Conservation (phyloP, 2,329 filamentous ascomycete species). For the Nemania sp. region DNA sequence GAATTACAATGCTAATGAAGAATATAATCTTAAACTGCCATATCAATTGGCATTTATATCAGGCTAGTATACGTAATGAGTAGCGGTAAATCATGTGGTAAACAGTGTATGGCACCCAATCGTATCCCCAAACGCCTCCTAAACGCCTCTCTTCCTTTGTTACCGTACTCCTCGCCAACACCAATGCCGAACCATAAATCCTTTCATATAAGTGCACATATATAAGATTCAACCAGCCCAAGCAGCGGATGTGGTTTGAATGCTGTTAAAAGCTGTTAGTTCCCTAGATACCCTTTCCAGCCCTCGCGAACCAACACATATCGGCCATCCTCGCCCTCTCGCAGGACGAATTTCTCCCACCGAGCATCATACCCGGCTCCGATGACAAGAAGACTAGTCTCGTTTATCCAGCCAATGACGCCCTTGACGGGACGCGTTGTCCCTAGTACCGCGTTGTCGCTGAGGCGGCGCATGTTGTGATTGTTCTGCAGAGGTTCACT, state of each 20-base stretch:
- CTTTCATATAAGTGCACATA: constrained; percentile 6
- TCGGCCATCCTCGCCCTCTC: constrained; percentile 68
- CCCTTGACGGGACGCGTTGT: constrained; percentile 73
- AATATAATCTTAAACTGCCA: constrained; percentile 26
- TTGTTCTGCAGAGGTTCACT: constrained; percentile 64
- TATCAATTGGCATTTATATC: constrained; percentile 11
- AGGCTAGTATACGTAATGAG: constrained; percentile 3
- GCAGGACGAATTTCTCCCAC: constrained; percentile 85
- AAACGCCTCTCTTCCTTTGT: constrained; percentile 24
- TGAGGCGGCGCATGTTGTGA: constrained; percentile 35
- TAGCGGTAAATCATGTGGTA: constrained; percentile 11
- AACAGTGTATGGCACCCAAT: constrained; percentile 7
- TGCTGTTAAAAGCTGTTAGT: constrained; percentile 22
- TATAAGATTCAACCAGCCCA: constrained; percentile 4
- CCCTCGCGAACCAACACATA: constrained; percentile 70
- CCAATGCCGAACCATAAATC: constrained; percentile 14
- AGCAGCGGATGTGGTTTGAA: background rate
- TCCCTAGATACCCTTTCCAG: constrained; percentile 75
- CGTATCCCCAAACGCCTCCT: constrained; percentile 8
- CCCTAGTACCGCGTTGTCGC: constrained; percentile 48
- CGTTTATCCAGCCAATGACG: constrained; percentile 79
- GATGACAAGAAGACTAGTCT: constrained; percentile 73
- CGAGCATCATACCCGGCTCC: constrained; percentile 78
- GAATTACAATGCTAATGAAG: constrained; percentile 21
- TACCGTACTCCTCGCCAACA: constrained; percentile 27